These are phyloP conservation scores for Paramecium pentaurelia DNA, from an alignment of 73 alveolate genomes.

Conservation along the genomic window DNA sequence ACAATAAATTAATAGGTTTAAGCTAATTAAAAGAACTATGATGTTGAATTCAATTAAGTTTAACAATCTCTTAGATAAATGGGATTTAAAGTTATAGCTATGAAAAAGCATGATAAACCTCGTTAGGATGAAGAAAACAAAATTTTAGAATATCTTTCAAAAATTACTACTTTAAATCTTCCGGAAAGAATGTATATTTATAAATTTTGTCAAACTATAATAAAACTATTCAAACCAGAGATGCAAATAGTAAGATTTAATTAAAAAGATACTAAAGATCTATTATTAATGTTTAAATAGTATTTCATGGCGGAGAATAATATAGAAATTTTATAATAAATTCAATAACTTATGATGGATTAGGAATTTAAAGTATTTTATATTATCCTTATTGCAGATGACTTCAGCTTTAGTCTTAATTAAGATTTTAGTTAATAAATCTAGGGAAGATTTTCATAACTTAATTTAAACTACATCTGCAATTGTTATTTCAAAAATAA, in stretches of 20 bases:
- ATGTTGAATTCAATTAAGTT: not conserved
- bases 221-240: conserved; percentile 26
- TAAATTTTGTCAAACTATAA: not conserved
- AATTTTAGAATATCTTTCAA: not conserved
- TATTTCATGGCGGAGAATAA: conserved; percentile 41
- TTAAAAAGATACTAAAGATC: conserved; percentile 26
- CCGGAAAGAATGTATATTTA: conserved; percentile 23
- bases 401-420: not conserved
- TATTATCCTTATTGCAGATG: not conserved
- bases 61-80: not conserved
- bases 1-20: not conserved
- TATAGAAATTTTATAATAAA: not conserved
- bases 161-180: not conserved
- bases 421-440: not conserved
- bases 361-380: conserved; percentile 16
- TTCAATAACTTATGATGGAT: not conserved
- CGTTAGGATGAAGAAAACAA: conserved; percentile 29
- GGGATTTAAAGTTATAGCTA: conserved; percentile 41
- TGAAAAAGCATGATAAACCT: conserved; percentile 32
- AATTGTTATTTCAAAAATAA: not conserved
- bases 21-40: not conserved
- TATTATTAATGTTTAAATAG: conserved; percentile 3
- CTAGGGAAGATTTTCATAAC: conserved; percentile 20
- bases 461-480: not conserved
- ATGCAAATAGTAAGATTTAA: conserved; percentile 35